Conservation (phyloP, 345 rosid genomes). For the Eucalyptus caleyi region DNA sequence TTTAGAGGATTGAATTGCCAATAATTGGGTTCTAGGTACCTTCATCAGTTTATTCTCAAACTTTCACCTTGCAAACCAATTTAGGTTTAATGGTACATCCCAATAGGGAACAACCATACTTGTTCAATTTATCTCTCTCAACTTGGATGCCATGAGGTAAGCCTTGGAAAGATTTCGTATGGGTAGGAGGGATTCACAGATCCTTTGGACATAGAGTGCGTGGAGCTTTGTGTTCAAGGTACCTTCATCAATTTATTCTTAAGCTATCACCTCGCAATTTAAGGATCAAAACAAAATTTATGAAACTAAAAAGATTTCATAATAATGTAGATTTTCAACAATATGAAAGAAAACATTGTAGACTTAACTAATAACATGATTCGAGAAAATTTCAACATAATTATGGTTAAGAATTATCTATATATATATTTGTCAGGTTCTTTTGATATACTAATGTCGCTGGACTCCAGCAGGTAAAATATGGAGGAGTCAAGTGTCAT, state of each 20-base stretch:
- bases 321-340: background rate
- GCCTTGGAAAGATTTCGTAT: no score
- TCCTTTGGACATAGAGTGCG: fast-evolving
- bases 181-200: no score
- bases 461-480: background rate
- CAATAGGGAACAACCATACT: no score
- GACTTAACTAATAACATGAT: background rate
- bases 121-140: no score
- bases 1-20: background rate
- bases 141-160: no score
- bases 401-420: background rate
- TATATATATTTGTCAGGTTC: background rate
- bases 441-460: background rate
- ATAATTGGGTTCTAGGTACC: background rate
- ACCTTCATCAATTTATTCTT: background rate
- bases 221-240: background rate
- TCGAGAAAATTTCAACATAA: background rate
- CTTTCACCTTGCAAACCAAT: no score
- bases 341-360: background rate
- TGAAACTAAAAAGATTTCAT: background rate
- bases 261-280: background rate
- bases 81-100: no score
- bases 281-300: background rate
- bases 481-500: background rate
- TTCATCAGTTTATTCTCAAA: no score